Evolutionary conservation across 768 basidiomycete species (phyloP), one percentile per base, ranked within the genome.

Genomic region (Amanita pallidorosea): DNA sequence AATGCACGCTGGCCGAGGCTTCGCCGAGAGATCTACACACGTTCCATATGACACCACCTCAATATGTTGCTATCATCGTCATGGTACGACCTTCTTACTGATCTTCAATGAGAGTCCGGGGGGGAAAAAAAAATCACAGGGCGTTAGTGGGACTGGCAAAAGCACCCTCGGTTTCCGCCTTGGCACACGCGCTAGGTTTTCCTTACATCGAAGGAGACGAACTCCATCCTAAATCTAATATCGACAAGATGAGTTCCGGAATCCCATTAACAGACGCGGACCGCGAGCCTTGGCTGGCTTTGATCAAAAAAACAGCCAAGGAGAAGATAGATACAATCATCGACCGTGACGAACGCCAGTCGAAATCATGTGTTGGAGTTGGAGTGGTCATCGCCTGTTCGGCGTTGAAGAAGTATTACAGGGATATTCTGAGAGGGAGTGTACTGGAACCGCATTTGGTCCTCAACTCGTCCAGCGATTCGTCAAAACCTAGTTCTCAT

Each of bases 121-220:
- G n/a, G n/a, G n/a, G n/a, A n/a, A n/a, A n/a, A n/a, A n/a, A 36
- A 13, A 7, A 25, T 36, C 8, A 44, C 57, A 85, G 83, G 88
- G 88, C 31, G 83, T 87, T 3, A 85, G 75, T 0, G 83, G 84
- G 12, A 80, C 81, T 29, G 84, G 86, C 7, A 87, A 87, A 61
- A 77, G 79, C 25, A 86, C 83, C 18, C 70, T 92, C 1, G 88
- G 85, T 0, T 56, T n/a, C 55, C 4, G 79, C 77, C 6, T 68
- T 94, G n/a, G 76, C 86, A 6, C 57, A 67, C 35, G 68, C 70
- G 23, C 71, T 90, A 44, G 65, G 63, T n/a, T 55, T 90, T 53
- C 83, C 90, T 1, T 95, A 87, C 67, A 69, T 91, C 53, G 94
- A 97, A 60, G 94, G 86, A 25, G 93, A 96, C 62, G 82, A 86